Evolutionary conservation across 2,329 filamentous ascomycete species (phyloP).

Genomic region (Calonectria pteridis): DNA sequence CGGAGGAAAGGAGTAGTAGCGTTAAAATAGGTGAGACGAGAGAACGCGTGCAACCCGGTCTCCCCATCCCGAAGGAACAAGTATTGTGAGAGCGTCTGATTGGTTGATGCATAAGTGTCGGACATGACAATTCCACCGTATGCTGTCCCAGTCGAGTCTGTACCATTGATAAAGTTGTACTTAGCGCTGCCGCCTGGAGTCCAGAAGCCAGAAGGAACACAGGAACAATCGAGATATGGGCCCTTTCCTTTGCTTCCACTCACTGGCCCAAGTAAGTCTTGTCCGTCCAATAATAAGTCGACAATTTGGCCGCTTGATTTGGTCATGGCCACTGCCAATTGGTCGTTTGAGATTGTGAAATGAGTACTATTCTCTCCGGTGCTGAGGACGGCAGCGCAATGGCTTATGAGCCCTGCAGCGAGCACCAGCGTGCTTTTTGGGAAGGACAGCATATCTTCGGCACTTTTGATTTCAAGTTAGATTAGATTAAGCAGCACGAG

Average conservation of each 20-base stretch:
- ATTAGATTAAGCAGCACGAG: not conserved
- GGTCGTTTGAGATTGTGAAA: conserved; percentile 53
- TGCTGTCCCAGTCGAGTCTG: conserved; percentile 59
- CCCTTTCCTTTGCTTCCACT: conserved; percentile 58
- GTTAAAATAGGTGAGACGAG: conserved; percentile 70
- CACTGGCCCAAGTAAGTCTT: conserved; percentile 63
- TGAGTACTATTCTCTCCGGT: conserved; percentile 30
- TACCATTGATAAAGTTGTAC: conserved; percentile 60
- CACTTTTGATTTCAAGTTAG: no score
- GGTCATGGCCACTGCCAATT: conserved; percentile 51
- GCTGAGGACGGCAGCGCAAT: not conserved
- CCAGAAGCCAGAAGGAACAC: conserved; percentile 69
- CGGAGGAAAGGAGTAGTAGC: conserved; percentile 66
- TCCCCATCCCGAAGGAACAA: conserved; percentile 74
- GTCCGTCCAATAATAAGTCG: conserved; percentile 51
- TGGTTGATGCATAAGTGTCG: conserved; percentile 68
- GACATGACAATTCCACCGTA: conserved; percentile 72
- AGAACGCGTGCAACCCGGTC: conserved; percentile 73
- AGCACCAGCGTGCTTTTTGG: not conserved
- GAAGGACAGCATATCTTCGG: not conserved
- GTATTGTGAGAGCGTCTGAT: conserved; percentile 72
- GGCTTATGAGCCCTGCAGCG: not conserved
- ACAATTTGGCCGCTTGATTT: conserved; percentile 53
- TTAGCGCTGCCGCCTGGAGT: conserved; percentile 65
- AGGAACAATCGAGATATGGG: conserved; percentile 74